Evolutionary conservation across 2,329 filamentous ascomycete species (phyloP), one percentile per base, ranked within the genome.

Genomic region (Monosporascus sp.): DNA sequence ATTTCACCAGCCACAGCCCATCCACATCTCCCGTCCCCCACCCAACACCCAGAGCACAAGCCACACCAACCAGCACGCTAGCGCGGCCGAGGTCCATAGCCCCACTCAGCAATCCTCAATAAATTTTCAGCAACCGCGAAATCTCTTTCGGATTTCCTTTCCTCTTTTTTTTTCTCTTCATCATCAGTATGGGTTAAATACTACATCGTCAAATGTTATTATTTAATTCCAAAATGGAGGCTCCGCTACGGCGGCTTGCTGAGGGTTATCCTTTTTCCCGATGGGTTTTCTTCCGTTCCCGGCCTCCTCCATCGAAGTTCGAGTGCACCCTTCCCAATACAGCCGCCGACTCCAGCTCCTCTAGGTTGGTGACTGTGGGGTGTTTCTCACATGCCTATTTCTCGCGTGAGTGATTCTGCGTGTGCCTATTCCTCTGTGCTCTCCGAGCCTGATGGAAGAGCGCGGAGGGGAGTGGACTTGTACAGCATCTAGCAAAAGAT

Each of bases 211-310:
- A 68, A 66, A 67, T 68, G 64, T 66, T 62, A 25, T 25, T 60
- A 64, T 64, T 66, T 68, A 65, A 64, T 64, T 58, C 49, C 37
- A 54, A 57, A 55, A 56, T 59, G 64, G 61, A 59, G 66, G 65
- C 66, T 68, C 65, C 65, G 61, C 65, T 64, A 62, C 54, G 53
- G 65, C 60, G 65, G 65, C 66, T 68, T 65, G 66, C 66, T 68
- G 66, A 68, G 65, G 66, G 65, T 66, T 65, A 66, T 66, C 60
- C 22, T 17, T n/a, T 7, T 59, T 59, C 57, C 48, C 61, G 41
- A 62, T 68, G 63, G 62, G 58, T 68, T 65, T 68, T 63, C 66
- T 66, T 68, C 66, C 66, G 66, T 68, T 68, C 66, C 66, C 66
- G 65, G 66, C 65, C 66, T 67, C 66, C 64, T 67, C 48, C 48